Conservation (phyloP, 495 filamentous ascomycete species). For the Evansstolkia leycettana region DNA sequence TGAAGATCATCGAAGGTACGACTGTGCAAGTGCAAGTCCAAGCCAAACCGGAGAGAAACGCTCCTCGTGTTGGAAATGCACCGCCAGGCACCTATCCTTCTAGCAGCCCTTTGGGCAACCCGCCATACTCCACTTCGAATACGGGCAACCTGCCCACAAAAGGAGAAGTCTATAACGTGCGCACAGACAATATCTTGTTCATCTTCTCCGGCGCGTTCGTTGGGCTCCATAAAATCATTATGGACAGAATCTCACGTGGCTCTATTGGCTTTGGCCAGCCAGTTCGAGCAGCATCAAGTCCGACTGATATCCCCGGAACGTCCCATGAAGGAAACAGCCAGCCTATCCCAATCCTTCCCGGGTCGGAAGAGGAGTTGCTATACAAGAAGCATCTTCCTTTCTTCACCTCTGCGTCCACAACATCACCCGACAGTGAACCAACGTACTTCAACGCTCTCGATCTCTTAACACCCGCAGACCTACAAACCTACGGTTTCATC, state of each 20-base stretch:
- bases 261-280: slow-evolving; percentile 87
- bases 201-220: slow-evolving; percentile 94
- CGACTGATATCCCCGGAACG: slow-evolving; percentile 11
- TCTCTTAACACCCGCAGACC: slow-evolving; percentile 65
- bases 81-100: slow-evolving; percentile 34
- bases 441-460: slow-evolving; percentile 67
- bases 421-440: slow-evolving; percentile 22
- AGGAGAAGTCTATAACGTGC: slow-evolving; percentile 77
- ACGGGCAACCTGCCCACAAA: slow-evolving; percentile 41
- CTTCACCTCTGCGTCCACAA: slow-evolving; percentile 33
- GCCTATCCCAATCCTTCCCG: slow-evolving; percentile 32
- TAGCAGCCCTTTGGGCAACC: slow-evolving; percentile 36
- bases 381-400: slow-evolving; percentile 61
- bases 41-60: slow-evolving; percentile 64
- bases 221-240: slow-evolving; percentile 78
- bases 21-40: slow-evolving; percentile 70
- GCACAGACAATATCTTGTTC: slow-evolving; percentile 93
- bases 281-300: slow-evolving; percentile 39
- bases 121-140: slow-evolving; percentile 25
- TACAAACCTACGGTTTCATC: slow-evolving; percentile 88
- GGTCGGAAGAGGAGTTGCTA: slow-evolving; percentile 44
- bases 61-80: slow-evolving; percentile 32
- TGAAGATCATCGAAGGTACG: slow-evolving; percentile 95
- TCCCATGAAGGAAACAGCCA: slow-evolving; percentile 22
- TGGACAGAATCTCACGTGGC: slow-evolving; percentile 74